These are phyloP conservation scores for Fraxinus ornus DNA, from an alignment of 305 asterid species.

Conservation along the genomic window DNA sequence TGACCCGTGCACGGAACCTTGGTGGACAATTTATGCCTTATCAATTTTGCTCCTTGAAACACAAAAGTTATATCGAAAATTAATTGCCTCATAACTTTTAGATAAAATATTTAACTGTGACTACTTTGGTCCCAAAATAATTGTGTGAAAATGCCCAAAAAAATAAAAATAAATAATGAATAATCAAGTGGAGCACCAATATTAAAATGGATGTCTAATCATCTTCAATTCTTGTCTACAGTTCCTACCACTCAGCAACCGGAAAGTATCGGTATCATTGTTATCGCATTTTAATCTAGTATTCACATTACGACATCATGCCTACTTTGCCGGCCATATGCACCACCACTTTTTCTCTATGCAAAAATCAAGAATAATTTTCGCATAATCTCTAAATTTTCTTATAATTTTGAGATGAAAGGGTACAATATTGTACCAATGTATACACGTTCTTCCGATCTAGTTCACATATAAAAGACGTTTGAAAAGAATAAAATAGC, in stretches of 20 bases:
- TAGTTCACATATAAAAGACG: neutral
- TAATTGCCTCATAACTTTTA: too few relatives aligned
- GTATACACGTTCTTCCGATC: too few relatives aligned
- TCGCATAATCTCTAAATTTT: neutral
- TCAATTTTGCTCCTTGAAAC: too few relatives aligned
- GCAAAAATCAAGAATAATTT: neutral
- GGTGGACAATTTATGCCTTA: too few relatives aligned
- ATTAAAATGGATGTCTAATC: conserved; percentile 1
- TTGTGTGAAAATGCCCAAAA: neutral
- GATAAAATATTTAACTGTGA: too few relatives aligned
- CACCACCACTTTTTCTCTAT: neutral
- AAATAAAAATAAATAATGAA: neutral
- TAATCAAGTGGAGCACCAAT: conserved; percentile 1
- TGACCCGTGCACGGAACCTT: too few relatives aligned
- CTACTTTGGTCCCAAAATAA: neutral
- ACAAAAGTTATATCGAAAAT: too few relatives aligned
- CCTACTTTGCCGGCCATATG: neutral
- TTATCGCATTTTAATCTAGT: neutral
- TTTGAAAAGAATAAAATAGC: neutral
- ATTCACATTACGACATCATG: neutral
- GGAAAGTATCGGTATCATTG: neutral
- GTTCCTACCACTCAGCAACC: conserved; percentile 4
- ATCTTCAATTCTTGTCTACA: neutral
- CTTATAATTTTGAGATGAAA: neutral
- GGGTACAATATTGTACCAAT: neutral